Evolutionary conservation across 371 early-diverging fungal species (phyloP), one percentile per base, ranked within the genome.

Genomic region (Rhizoclosmatium hyalinum): DNA sequence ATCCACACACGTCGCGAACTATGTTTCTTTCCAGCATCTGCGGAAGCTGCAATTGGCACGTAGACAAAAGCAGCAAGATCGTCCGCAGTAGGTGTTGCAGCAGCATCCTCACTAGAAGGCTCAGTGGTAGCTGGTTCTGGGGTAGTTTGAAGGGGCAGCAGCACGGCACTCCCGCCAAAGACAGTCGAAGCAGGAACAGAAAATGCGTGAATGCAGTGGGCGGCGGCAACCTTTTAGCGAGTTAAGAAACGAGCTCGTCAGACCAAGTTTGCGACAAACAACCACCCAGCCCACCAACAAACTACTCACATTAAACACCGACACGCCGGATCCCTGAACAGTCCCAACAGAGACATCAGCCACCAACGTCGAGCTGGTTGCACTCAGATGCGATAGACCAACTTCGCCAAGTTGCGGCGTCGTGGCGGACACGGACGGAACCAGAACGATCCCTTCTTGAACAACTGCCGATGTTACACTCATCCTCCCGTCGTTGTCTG

Each of bases 161-260:
- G 58, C 5, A 61, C 54, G 12, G 77, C 60, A 21, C 67, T 57
- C 43, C 67, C 44, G 17, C 43, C 47, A 42, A 76, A 66, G n/a
- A 39, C 17, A 3, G 67, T 60, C 19, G 58, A 4, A 2, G 57
- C 68, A 6, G 77, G 53, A 46, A 76, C 67, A 17, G 77, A 76
- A 60, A 76, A 76, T 14, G 77, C 71, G 43, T 67, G 73, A 24
- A 61, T 19, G 66, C 72, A 72, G 56, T 76, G 77, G 14, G 43
- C 46, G 2, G 66, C 24, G 60, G 47, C 68, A 5, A 60, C 2
- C 77, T 76, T n/a, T 24, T 2, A 1, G 19, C 50, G 17, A 10
- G 10, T 10, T 10, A 50, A 6, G 50, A 10, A 10, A 50, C 10
- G 50, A 6, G 17, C 6, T 10, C 10, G 50, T 17, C 24, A 45